These are phyloP conservation scores for Ceratocystis papillata DNA, from an alignment of 2,329 filamentous ascomycete genomes.

Conservation along the genomic window DNA sequence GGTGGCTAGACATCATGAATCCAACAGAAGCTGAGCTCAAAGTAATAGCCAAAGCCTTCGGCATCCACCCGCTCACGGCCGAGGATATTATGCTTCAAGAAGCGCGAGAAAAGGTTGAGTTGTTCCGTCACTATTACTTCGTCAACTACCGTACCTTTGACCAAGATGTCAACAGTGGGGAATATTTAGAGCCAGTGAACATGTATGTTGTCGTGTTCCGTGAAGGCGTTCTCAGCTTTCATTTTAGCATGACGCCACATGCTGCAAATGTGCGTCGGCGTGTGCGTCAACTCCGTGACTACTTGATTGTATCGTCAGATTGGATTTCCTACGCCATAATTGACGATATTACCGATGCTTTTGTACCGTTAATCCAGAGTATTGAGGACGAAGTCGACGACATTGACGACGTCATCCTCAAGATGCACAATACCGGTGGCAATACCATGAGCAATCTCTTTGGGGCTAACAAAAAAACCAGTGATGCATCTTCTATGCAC, in stretches of 20 bases:
- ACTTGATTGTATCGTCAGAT: slow-evolving; percentile 81
- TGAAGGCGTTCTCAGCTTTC: slow-evolving; percentile 90
- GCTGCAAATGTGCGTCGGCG: slow-evolving; percentile 89
- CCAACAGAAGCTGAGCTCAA: slow-evolving; percentile 96
- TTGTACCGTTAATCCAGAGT: slow-evolving; percentile 78
- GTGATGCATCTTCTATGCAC: slow-evolving; percentile 36
- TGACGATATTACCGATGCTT: slow-evolving; percentile 96
- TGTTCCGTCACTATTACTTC: slow-evolving; percentile 97
- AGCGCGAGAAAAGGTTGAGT: slow-evolving; percentile 91
- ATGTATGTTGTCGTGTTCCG: slow-evolving; percentile 97
- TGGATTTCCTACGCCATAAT: slow-evolving; percentile 99
- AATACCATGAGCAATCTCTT: background rate
- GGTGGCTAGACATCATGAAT: slow-evolving; percentile 88
- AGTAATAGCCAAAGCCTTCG: slow-evolving; percentile 80
- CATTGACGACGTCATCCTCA: slow-evolving; percentile 84
- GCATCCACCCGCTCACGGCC: slow-evolving; percentile 86
- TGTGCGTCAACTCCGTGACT: slow-evolving; percentile 88
- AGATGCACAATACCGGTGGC: slow-evolving; percentile 46
- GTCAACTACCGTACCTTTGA: slow-evolving; percentile 98
- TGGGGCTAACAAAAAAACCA: slow-evolving; percentile 10
- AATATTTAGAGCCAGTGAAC: slow-evolving; percentile 90
- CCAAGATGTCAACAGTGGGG: slow-evolving; percentile 77
- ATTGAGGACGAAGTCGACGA: slow-evolving; percentile 96
- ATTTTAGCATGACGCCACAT: slow-evolving; percentile 92
- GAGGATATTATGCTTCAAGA: slow-evolving; percentile 98